phyloP scores from a whole-genome alignment of 108 stramenopile genomes.

The Halocafeteria seosinensis region DNA sequence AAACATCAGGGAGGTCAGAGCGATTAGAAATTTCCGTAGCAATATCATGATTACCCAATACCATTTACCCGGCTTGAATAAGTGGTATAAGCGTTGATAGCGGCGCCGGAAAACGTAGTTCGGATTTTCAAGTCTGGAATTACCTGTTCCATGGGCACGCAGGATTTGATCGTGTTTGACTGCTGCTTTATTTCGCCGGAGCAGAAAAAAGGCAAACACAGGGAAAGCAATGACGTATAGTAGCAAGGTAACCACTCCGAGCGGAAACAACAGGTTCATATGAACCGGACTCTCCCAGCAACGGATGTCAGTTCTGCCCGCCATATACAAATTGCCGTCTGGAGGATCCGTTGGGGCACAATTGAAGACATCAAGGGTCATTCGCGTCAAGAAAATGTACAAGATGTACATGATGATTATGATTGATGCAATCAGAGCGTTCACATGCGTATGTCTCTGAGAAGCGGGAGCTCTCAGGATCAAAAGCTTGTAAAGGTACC shows the following conservation, averaged over 20 bases:
- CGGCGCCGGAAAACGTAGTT: neutral
- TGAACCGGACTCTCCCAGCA: neutral
- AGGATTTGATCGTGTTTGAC: slow-evolving; percentile 6
- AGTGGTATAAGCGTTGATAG: neutral
- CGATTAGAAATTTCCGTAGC: neutral
- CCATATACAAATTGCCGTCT: neutral
- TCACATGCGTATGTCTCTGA: neutral
- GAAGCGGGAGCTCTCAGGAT: neutral
- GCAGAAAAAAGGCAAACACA: neutral
- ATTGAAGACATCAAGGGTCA: neutral
- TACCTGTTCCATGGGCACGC: neutral
- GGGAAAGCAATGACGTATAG: neutral
- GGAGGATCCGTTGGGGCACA: neutral
- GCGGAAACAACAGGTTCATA: neutral
- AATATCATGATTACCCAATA: neutral
- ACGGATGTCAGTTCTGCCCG: neutral
- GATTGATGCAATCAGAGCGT: neutral
- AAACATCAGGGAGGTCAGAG: neutral
- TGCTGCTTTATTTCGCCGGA: neutral
- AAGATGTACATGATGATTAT: neutral
- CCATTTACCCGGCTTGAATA: neutral
- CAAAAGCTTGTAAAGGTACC: neutral
- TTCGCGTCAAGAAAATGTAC: neutral
- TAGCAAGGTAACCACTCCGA: neutral
- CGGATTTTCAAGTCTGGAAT: neutral